Evolutionary conservation across 768 basidiomycete species (phyloP), one percentile per base, ranked within the genome.

Genomic region (Boletus rubroflammeus): DNA sequence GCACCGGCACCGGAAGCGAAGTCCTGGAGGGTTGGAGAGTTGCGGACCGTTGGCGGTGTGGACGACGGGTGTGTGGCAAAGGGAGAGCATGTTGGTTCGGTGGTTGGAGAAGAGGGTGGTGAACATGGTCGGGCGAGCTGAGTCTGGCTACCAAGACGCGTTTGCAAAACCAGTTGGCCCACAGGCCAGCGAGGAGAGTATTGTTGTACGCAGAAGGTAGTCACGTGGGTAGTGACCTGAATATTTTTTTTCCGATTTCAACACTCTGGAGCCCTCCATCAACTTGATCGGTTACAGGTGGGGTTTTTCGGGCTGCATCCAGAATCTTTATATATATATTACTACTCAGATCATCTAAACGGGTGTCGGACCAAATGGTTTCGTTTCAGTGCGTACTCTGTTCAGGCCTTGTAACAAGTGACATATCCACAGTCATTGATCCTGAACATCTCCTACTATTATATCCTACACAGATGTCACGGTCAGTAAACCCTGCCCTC

Each of bases 41-140:
- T 10, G 53, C 26, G 84, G 83, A 0, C 85, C 88, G 6, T 65
- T 91, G 46, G 77, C 85, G 0, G 73, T 91, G 31, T 88, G 82
- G 84, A 90, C 88, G 31, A 82, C 77, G 0, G 81, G 81, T 1
- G 78, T 90, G 4, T 90, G 88, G 88, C 55, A 83, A 58, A 75
- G 73, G 50, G 88, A 91, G 67, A 75, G 77, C 15, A 83, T 78
- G 74, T 21, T 67, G 9, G 78, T 90, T 75, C 81, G 88, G 8
- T 82, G 77, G 73, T 54, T 79, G 47, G 88, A 90, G 67, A 76
- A 68, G 53, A 64, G 69, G 31, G 58, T 88, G 39, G 75, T 89
- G 17, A n/a, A n/a, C n/a, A n/a, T n/a, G n/a, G n/a, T n/a, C n/a
- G n/a, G n/a, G n/a, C n/a, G n/a, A n/a, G n/a, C n/a, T n/a, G n/a